phyloP scores from a whole-genome alignment of 352 stramenopile genomes.

The Elongisporangium prolatum region DNA sequence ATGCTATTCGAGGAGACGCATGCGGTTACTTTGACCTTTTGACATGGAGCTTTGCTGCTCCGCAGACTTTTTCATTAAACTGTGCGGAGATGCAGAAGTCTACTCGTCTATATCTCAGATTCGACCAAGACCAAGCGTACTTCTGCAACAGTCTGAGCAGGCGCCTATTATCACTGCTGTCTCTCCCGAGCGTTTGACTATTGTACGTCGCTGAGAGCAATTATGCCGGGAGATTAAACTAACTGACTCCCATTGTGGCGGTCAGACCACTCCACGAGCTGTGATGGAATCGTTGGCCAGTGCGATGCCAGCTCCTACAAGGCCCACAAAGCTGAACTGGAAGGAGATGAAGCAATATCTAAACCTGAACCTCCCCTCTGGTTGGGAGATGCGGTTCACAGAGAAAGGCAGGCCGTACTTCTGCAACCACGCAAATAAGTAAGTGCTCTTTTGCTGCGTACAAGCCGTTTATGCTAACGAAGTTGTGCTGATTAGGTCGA shows the following conservation, averaged over 20 bases:
- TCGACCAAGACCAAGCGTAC: slow-evolving; percentile 4
- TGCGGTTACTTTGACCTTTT: not conserved
- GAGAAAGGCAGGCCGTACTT: slow-evolving; percentile 82
- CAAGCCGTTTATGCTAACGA: not conserved
- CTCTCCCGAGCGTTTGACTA: slow-evolving; percentile 5
- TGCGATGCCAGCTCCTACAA: slow-evolving; percentile 23
- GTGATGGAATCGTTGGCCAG: slow-evolving; percentile 10
- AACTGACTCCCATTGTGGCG: not conserved
- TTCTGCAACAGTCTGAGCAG: not conserved
- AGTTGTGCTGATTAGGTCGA: slow-evolving; percentile 39
- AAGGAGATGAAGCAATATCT: slow-evolving; percentile 77
- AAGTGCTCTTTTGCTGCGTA: slow-evolving; percentile 1
- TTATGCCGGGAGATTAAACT: not conserved
- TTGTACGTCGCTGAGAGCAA: not conserved
- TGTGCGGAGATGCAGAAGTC: slow-evolving; percentile 57
- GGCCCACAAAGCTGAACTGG: slow-evolving; percentile 52
- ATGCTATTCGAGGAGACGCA: not conserved
- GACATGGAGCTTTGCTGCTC: not conserved
- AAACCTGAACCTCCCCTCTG: slow-evolving; percentile 58
- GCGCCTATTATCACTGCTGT: slow-evolving; percentile 3
- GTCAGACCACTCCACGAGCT: slow-evolving; percentile 15
- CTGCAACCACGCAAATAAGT: slow-evolving; percentile 73
- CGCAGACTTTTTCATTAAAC: slow-evolving; percentile 76
- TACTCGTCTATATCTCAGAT: slow-evolving; percentile 27
- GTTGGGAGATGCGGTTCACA: slow-evolving; percentile 80